Conservation (phyloP, 2,329 filamentous ascomycete species). For the Ramichloridium luteum region DNA sequence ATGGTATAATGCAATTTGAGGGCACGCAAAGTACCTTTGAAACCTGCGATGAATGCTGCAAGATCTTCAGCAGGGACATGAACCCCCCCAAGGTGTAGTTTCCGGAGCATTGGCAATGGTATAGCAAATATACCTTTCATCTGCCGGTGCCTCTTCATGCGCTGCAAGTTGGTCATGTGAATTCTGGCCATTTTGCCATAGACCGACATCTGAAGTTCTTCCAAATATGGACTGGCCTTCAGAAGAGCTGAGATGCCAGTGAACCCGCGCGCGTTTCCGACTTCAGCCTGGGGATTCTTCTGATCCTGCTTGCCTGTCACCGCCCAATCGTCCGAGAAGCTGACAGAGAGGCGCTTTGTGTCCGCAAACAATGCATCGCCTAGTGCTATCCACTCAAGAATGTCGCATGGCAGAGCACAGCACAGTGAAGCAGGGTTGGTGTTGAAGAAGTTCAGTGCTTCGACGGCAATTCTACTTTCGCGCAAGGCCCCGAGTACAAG, state of each 20-base stretch:
- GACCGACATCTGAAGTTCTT: neutral
- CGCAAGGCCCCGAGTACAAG: neutral
- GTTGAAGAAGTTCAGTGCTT: neutral
- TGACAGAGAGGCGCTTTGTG: neutral
- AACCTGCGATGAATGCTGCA: neutral
- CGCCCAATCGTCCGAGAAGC: neutral
- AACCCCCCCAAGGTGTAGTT: neutral
- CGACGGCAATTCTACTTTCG: neutral
- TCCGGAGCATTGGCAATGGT: neutral
- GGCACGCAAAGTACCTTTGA: neutral
- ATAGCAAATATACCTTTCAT: neutral
- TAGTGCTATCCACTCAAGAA: neutral
- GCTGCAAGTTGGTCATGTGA: neutral
- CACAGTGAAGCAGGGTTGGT: neutral
- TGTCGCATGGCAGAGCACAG: neutral
- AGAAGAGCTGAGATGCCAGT: neutral
- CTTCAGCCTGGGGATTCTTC: neutral
- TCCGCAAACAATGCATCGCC: neutral
- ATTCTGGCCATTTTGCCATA: no score
- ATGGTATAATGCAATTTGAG: no score
- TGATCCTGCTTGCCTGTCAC: neutral
- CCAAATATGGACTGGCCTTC: neutral
- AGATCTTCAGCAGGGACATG: neutral
- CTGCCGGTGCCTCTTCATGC: neutral
- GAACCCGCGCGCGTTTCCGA: neutral